Base-by-base conservation (phyloP, 2,329 filamentous ascomycete species). In the Lecanicillium sp. region DNA sequence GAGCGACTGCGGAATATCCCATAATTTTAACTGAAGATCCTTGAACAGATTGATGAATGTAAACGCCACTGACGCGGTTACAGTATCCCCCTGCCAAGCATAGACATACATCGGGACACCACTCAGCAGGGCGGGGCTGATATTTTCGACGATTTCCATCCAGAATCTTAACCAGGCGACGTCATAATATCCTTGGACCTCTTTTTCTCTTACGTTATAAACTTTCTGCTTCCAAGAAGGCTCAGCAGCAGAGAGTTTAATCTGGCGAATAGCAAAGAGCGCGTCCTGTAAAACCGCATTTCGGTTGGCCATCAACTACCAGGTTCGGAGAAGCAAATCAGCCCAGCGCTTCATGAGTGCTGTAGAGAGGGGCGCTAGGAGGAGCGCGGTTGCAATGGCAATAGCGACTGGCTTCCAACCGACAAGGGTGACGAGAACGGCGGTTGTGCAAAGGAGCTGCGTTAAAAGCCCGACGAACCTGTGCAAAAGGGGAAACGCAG, bases 161-260 rank as follows among this genome's bases (percentile, higher is more conserved):
- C 31, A 29, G 8, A 39, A 35, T 17, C 25, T 37, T 20, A 42
- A 30, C 27, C 33, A 18, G 15, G 37, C 10, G 17, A 29, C 29
- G 2, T 34, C 13, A 5, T 10, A 17, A 15, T 17, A 29, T 36
- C 6, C 18, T n/a, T 31, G 14, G 12, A 41, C 20, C 35, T 45
- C 41, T 8, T 36, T 14, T 2, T 41, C 28, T 27, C 43, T 32
- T 2, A 44, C 31, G n/a, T 31, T 11, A 17, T 38, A 28, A 9
- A 44, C 36, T 27, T 39, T 45, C 4, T 33, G 25, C 19, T 33
- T 44, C 37, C 37, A 45, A 3, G 17, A 14, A 4, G 29, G n/a
- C 15, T 45, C 43, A 6, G 33, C 30, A n/a, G 43, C 43, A 5
- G 43, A 44, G 9, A 45, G 39, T 9, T 45, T 44, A 6, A 45